Evolutionary conservation across 2,329 filamentous ascomycete genomes (phyloP).

Genomic region (Phaeomoniella chlamydospora): DNA sequence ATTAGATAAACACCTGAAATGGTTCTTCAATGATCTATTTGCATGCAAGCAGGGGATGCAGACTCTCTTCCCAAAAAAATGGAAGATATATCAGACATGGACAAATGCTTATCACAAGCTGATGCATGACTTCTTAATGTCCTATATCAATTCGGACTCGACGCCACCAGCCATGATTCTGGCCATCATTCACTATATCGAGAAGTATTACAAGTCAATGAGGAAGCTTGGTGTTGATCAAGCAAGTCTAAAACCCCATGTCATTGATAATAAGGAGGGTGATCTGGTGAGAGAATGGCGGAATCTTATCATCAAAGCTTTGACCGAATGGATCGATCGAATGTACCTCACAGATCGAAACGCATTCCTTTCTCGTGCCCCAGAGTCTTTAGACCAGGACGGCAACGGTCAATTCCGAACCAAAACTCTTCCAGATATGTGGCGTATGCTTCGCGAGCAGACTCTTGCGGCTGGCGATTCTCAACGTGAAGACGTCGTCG

Average conservation of each 20-base stretch:
- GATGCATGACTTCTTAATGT: constrained; percentile 88
- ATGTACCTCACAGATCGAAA: constrained; percentile 73
- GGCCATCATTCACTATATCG: constrained; percentile 85
- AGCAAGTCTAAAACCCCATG: constrained; percentile 65
- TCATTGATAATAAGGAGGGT: constrained; percentile 77
- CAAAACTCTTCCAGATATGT: constrained; percentile 83
- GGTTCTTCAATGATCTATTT: constrained; percentile 97
- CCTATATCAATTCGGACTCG: constrained; percentile 68
- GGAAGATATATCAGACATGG: constrained; percentile 88
- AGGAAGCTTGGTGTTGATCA: constrained; percentile 67
- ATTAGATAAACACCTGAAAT: constrained; percentile 77
- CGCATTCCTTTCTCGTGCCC: constrained; percentile 63
- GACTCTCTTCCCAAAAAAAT: constrained; percentile 83
- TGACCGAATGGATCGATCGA: constrained; percentile 95
- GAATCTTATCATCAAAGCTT: constrained; percentile 83
- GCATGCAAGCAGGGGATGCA: constrained; percentile 89
- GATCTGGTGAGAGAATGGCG: constrained; percentile 91
- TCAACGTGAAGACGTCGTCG: constrained; percentile 74
- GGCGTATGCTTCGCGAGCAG: constrained; percentile 94
- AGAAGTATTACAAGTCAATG: constrained; percentile 96
- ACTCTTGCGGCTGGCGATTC: constrained; percentile 73
- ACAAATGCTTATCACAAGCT: constrained; percentile 78
- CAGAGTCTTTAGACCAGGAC: constrained; percentile 72
- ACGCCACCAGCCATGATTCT: constrained; percentile 78
- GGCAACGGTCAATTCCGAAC: constrained; percentile 85